Evolutionary conservation across 2,329 filamentous ascomycete genomes (phyloP).

Genomic region (Tothia fuscella): DNA sequence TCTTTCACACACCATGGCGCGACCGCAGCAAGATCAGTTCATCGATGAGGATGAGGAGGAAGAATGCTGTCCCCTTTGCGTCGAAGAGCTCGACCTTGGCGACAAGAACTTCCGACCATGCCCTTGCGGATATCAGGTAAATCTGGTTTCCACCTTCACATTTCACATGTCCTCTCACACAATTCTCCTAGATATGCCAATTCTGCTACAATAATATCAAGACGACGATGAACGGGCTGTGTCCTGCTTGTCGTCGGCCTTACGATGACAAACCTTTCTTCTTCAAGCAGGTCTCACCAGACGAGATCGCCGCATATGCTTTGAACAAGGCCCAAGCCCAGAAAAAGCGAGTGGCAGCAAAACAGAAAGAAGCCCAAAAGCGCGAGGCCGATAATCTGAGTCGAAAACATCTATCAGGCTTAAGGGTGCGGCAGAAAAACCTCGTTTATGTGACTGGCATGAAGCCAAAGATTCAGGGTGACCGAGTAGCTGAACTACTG

Average conservation of each 20-base stretch:
- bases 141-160: conserved; percentile 16
- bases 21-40: conserved; percentile 39
- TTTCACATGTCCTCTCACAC: not conserved
- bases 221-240: conserved; percentile 93
- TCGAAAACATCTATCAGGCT: conserved; percentile 88
- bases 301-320: conserved; percentile 80
- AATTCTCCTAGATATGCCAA: conserved; percentile 68
- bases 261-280: conserved; percentile 97
- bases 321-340: conserved; percentile 69
- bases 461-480: conserved; percentile 82
- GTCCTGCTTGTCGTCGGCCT: conserved; percentile 88
- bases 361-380: conserved; percentile 92
- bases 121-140: conserved; percentile 94
- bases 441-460: conserved; percentile 95
- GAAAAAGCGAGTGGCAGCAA: conserved; percentile 79
- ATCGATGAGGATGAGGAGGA: conserved; percentile 40
- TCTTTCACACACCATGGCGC: conserved; percentile 29
- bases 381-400: conserved; percentile 92
- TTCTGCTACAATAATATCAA: conserved; percentile 99
- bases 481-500: conserved; percentile 80
- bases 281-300: conserved; percentile 86
- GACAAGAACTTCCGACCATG: conserved; percentile 96
- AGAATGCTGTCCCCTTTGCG: conserved; percentile 75
- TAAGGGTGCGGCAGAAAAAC: conserved; percentile 96
- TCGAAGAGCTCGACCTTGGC: conserved; percentile 96